These are phyloP conservation scores for Mucor indicus DNA, from an alignment of 371 early-diverging fungal species.

Conservation along the genomic window DNA sequence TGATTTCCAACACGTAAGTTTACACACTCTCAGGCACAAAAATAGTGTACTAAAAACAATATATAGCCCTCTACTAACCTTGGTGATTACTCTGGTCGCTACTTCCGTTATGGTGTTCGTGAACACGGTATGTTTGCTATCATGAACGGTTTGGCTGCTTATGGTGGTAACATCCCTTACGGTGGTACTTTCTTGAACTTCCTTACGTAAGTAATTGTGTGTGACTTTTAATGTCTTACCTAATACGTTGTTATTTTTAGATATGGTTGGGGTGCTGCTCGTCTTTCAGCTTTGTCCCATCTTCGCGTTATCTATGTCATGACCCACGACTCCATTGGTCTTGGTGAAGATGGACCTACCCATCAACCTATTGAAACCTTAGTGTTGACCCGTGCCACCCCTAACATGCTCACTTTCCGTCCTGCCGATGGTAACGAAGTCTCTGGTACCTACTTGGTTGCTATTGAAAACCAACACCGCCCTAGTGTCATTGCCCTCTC, in stretches of 20 bases:
- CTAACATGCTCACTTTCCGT: constrained; percentile 86
- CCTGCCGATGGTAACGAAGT: constrained; percentile 98
- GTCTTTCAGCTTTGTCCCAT: constrained; percentile 89
- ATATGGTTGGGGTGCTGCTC: constrained; percentile 84
- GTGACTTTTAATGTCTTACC: constrained; percentile 1
- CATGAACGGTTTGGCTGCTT: constrained; percentile 94
- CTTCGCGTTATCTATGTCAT: constrained; percentile 93
- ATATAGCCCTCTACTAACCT: constrained; percentile 54
- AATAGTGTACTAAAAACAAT: background rate
- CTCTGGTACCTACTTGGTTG: constrained; percentile 86
- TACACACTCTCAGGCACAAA: too few species aligned
- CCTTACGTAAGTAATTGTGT: constrained; percentile 61
- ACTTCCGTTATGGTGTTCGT: constrained; percentile 97
- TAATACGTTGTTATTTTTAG: background rate
- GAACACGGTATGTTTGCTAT: constrained; percentile 99
- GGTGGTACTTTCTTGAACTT: constrained; percentile 98
- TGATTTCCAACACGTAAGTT: constrained; percentile 85
- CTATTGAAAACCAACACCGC: constrained; percentile 64
- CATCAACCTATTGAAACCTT: constrained; percentile 99
- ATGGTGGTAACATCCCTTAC: constrained; percentile 89
- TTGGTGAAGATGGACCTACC: constrained; percentile 99
- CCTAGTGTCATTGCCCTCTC: constrained; percentile 92
- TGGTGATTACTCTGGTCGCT: constrained; percentile 87
- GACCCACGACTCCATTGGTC: constrained; percentile 99
- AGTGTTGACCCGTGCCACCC: constrained; percentile 91